Evolutionary conservation across 2,329 filamentous ascomycete genomes (phyloP), one percentile per base, ranked within the genome.

Genomic region (Colletotrichum sp.): DNA sequence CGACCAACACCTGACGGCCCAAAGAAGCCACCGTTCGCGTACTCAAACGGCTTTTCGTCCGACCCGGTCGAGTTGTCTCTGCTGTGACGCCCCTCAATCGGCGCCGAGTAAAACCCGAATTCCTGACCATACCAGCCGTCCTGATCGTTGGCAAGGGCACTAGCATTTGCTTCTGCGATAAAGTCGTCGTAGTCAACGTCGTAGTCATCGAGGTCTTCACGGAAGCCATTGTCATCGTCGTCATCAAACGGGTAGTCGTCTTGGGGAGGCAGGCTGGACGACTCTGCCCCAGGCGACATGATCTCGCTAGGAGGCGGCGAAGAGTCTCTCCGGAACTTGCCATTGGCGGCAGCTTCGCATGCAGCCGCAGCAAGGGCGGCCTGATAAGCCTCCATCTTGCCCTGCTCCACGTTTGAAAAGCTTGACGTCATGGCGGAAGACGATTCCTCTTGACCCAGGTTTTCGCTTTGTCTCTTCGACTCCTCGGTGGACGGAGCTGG

Each of bases 91-190:
- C 84, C 82, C 13, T 82, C 82, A 7, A 85, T 79, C 1, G 91
- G 90, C 2, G 89, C 88, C 2, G 96, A 95, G 83, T 98, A 99
- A 84, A 99, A 99, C 1, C 96, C 96, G 81, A 99, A 99, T 83
- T 99, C 97, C 79, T 96, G 94, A 0, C 97, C 97, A 81, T 99
- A 99, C 87, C 97, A 98, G 1, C 95, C 96, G 78, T 98, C 96
- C 8, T 93, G 93, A 81, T 99, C 97, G 79, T 95, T 96, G 62
- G 97, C 96, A 9, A 99, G 89, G 2, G 95, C 97, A 82, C 97
- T 96, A 1, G 96, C 96, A 80, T 99, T 99, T 7, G 97, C 97
- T 74, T 96, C 97, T 0, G 96, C 96, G 76, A 99, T 98, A 80
- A 99, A 97, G 36, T 93, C 92, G 80, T 98, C 96, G 79, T 99